A percentile compares a stretch with the other conserved stretches of the same genome.
phyloP scores from a whole-genome alignment of 163 green algal species.

The Dunaliella salina region DNA sequence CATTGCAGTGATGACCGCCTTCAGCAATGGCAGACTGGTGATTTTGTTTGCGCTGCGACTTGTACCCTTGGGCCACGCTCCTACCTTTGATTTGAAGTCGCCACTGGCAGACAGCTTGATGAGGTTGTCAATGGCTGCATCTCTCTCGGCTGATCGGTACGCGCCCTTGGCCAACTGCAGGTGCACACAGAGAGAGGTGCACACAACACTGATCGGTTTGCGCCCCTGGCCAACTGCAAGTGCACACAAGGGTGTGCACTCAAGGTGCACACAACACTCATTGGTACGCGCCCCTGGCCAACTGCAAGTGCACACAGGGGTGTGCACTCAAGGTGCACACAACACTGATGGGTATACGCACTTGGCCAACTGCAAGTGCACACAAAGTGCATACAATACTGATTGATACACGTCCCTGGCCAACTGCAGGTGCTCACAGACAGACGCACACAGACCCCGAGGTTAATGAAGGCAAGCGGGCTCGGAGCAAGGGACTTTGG shows the following conservation, averaged over 20 bases:
- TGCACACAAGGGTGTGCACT: no score
- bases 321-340: no score
- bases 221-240: no score
- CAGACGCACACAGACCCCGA: no score
- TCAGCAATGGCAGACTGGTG: no score
- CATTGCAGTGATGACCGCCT: no score
- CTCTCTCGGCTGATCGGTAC: conserved; percentile 31
- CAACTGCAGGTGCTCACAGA: conserved; percentile 10
- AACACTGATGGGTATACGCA: not conserved
- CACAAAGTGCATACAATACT: no score
- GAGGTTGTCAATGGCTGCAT: conserved; percentile 40
- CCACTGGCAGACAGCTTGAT: conserved; percentile 42
- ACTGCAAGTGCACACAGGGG: not conserved
- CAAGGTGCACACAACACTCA: no score
- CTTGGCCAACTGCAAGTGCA: no score
- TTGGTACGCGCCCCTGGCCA: conserved; percentile 21
- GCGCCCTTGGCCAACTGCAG: conserved; percentile 11
- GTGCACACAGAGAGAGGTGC: no score
- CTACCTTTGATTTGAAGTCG: conserved; percentile 29
- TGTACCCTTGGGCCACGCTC: not conserved
- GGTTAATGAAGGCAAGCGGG: not conserved
- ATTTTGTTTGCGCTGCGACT: no score
- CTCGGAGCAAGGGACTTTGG: no score
- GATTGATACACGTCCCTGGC: conserved; percentile 17
- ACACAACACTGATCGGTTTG: not conserved